phyloP scores from a whole-genome alignment of 2,329 filamentous ascomycete genomes.

The Colletotrichum lupini region DNA sequence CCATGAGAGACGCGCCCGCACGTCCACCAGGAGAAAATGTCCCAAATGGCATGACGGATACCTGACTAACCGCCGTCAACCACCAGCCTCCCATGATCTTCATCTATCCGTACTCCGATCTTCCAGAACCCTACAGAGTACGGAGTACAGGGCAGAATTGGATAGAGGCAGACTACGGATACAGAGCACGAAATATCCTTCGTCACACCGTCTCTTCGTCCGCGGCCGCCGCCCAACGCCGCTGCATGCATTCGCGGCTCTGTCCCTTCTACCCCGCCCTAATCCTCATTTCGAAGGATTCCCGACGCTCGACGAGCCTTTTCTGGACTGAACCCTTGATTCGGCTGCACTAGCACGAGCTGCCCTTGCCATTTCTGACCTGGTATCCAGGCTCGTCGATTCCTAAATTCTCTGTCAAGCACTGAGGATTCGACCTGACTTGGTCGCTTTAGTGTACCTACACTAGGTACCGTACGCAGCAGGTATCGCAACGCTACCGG shows the following conservation, averaged over 20 bases:
- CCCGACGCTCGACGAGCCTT: background rate
- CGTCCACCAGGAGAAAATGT: background rate
- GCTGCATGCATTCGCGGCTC: constrained; percentile 18
- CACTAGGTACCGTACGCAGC: too few relatives aligned
- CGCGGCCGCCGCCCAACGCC: background rate
- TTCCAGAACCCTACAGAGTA: too few relatives aligned
- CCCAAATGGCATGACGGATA: background rate
- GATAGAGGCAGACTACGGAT: background rate
- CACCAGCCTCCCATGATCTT: background rate
- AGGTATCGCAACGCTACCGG: background rate
- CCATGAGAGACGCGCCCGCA: background rate
- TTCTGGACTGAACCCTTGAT: constrained; percentile 13
- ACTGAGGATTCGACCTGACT: background rate
- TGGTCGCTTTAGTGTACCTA: background rate
- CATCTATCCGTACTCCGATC: too few relatives aligned
- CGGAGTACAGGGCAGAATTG: too few relatives aligned
- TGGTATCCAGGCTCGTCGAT: background rate
- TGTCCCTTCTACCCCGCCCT: constrained; percentile 25
- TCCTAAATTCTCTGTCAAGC: background rate
- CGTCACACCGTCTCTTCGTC: constrained; percentile 23
- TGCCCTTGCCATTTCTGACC: background rate
- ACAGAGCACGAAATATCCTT: background rate
- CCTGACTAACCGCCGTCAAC: constrained; percentile 19
- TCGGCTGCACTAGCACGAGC: constrained; percentile 2
- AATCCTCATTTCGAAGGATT: constrained; percentile 23